A percentile compares a stretch with the other conserved stretches of the same genome.
Evolutionary conservation across 2,329 filamentous ascomycete species (phyloP).

Genomic region (Paracorniculantispora psalliotae): DNA sequence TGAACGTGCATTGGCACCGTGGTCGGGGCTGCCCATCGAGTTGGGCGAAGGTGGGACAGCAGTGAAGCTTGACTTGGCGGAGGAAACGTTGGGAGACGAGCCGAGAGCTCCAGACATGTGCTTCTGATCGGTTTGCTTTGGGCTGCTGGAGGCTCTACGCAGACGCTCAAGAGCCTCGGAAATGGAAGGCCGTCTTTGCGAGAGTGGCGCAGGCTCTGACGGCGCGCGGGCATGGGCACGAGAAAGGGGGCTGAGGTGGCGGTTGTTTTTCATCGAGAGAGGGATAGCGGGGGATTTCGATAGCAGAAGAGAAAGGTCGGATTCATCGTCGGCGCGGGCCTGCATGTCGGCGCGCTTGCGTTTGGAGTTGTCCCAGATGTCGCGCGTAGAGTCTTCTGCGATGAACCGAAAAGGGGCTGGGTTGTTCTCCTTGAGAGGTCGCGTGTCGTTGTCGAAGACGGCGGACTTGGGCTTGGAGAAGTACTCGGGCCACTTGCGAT

Average conservation of each 20-base stretch:
- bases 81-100: conserved; percentile 34
- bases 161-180: conserved; percentile 31
- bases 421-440: conserved; percentile 44
- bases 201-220: conserved; percentile 23
- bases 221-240: conserved; percentile 30
- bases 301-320: conserved; percentile 43
- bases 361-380: conserved; percentile 35
- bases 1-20: conserved; percentile 41
- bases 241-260: conserved; percentile 34
- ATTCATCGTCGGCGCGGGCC: conserved; percentile 48
- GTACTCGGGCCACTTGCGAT: conserved; percentile 50
- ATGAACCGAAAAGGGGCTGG: conserved; percentile 26
- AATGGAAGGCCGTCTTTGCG: conserved; percentile 26
- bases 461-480: conserved; percentile 36
- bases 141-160: conserved; percentile 32
- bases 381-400: conserved; percentile 38
- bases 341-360: conserved; percentile 48
- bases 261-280: conserved; percentile 25
- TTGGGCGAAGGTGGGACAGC: conserved; percentile 36
- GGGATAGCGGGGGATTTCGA: conserved; percentile 33
- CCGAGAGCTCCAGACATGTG: conserved; percentile 20
- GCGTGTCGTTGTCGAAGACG: conserved; percentile 28
- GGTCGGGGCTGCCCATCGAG: conserved; percentile 30
- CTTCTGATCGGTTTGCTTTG: conserved; percentile 21
- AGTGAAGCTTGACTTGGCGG: conserved; percentile 37